phyloP scores from a whole-genome alignment of 1,284 basidiomycete species.

The Trametes polyzona region DNA sequence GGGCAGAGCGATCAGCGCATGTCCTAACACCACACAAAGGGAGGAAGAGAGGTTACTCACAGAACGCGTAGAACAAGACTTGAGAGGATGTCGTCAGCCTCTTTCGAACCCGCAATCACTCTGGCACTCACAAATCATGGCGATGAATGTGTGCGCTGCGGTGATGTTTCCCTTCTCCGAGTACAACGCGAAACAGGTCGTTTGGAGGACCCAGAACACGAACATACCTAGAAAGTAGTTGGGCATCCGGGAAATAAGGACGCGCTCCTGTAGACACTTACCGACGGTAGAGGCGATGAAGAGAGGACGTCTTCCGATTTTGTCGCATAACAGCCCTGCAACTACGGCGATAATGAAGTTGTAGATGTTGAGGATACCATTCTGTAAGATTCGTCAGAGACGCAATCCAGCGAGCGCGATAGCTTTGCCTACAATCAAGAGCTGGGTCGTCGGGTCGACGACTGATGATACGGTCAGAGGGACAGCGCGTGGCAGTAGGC shows the following conservation, averaged over 20 bases:
- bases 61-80: slow-evolving; percentile 48
- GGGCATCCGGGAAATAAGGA: background rate
- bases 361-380: slow-evolving; percentile 58
- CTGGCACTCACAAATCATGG: slow-evolving; percentile 47
- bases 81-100: background rate
- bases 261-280: slow-evolving; percentile 9
- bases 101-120: background rate
- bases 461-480: slow-evolving; percentile 32
- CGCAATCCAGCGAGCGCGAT: background rate
- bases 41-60: slow-evolving; percentile 36
- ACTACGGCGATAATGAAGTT: slow-evolving; percentile 53
- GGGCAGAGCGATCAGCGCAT: background rate
- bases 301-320: slow-evolving; percentile 53
- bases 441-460: slow-evolving; percentile 52
- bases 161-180: slow-evolving; percentile 37
- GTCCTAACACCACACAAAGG: background rate
- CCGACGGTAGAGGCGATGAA: slow-evolving; percentile 56
- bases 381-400: too few relatives aligned
- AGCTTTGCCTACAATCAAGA: slow-evolving; percentile 42
- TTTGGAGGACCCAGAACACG: slow-evolving; percentile 47
- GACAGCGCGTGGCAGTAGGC: background rate
- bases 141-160: slow-evolving; percentile 49
- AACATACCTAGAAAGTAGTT: slow-evolving; percentile 39
- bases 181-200: slow-evolving; percentile 45
- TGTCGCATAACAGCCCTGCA: slow-evolving; percentile 54